These are phyloP conservation scores for Aspergillus puulaauensis DNA, from an alignment of 2,329 filamentous ascomycete species.

Conservation along the genomic window DNA sequence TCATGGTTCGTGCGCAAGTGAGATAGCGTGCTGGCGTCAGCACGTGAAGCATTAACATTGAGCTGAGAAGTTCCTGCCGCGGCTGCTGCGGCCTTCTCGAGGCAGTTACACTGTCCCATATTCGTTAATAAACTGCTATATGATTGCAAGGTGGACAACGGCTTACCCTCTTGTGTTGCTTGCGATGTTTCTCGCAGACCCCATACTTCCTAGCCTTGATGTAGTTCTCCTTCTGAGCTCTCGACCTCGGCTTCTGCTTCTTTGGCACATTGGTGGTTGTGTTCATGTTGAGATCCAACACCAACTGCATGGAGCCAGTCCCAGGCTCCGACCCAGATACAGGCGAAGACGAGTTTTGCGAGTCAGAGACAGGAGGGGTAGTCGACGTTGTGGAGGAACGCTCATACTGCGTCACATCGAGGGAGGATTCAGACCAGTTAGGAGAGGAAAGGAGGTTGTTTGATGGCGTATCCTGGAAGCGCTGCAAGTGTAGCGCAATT, in stretches of 20 bases:
- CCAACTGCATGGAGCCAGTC: conserved; percentile 35
- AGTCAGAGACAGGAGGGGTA: conserved; percentile 18
- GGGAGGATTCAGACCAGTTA: conserved; percentile 30
- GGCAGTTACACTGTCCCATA: conserved; percentile 37
- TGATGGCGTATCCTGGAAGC: conserved; percentile 34
- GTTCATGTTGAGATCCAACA: conserved; percentile 47
- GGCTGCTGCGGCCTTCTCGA: conserved; percentile 28
- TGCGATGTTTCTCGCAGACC: conserved; percentile 45
- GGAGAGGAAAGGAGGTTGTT: conserved; percentile 34
- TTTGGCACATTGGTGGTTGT: conserved; percentile 40
- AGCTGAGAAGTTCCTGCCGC: conserved; percentile 20
- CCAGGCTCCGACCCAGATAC: conserved; percentile 16
- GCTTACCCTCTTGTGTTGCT: conserved; percentile 44
- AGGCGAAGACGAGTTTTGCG: conserved; percentile 1
- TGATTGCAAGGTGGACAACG: neutral
- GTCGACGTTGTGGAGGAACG: conserved; percentile 22
- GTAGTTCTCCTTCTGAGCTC: conserved; percentile 44
- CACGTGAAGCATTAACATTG: conserved; percentile 17
- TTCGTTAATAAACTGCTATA: conserved; percentile 14
- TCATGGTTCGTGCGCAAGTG: conserved; percentile 6
- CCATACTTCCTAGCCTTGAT: conserved; percentile 44
- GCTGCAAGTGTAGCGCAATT: conserved; percentile 42
- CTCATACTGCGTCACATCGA: conserved; percentile 22
- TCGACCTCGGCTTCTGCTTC: conserved; percentile 43
- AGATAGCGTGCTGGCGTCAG: neutral